Conservation (phyloP, 306 rosid genomes). For the Luffa acutangula region DNA sequence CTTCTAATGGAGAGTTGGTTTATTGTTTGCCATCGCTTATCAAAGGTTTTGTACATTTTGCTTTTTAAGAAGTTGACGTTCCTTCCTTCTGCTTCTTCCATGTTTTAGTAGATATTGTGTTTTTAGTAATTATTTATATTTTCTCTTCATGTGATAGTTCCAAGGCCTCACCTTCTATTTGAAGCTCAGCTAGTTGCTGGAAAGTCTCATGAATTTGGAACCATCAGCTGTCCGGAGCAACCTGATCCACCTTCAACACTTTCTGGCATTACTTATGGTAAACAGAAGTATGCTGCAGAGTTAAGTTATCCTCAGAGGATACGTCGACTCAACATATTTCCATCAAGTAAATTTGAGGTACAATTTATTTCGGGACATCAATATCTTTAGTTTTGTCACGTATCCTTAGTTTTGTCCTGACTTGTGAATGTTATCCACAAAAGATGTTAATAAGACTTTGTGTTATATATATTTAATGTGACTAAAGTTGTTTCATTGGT, state of each 20-base stretch:
- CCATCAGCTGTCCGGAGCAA: slow-evolving; percentile 66
- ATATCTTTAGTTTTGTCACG: neutral
- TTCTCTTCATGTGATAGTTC: slow-evolving; percentile 46
- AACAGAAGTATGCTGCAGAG: slow-evolving; percentile 91
- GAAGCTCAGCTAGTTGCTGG: slow-evolving; percentile 96
- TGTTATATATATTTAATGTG: neutral
- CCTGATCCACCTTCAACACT: slow-evolving; percentile 42
- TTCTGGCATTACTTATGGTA: slow-evolving; percentile 50
- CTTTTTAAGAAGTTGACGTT: neutral
- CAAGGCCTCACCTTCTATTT: slow-evolving; percentile 91
- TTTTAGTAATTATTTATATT: slow-evolving; percentile 21
- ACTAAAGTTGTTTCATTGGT: neutral
- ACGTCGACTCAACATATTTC: slow-evolving; percentile 76
- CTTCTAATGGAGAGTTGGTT: neutral
- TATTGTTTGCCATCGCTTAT: neutral
- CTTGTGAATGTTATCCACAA: neutral
- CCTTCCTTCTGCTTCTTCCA: neutral
- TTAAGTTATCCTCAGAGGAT: slow-evolving; percentile 79
- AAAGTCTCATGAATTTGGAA: slow-evolving; percentile 70
- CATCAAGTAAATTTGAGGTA: slow-evolving; percentile 78
- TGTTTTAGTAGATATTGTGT: neutral
- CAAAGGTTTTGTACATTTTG: neutral
- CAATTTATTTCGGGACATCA: slow-evolving; percentile 7
- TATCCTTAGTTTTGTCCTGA: neutral
- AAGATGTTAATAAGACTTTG: neutral